Conservation (phyloP, 1,139 yeast species). For the Diutina rugosa region DNA sequence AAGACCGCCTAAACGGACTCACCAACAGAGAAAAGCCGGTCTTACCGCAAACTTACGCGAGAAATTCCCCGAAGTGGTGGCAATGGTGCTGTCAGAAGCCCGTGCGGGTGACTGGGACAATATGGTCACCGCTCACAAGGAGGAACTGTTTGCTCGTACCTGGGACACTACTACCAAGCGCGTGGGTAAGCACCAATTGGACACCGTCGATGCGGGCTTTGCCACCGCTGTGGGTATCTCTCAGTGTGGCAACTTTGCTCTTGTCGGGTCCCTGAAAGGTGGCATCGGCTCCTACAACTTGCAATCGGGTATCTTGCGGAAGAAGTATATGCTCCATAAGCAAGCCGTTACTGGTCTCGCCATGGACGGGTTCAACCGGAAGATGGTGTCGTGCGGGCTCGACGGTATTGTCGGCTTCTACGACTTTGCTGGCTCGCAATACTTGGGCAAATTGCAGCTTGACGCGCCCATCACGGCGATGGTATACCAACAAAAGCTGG, state of each 20-base stretch:
- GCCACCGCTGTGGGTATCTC: slow-evolving; percentile 76
- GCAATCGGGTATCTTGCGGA: slow-evolving; percentile 77
- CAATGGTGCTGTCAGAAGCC: slow-evolving; percentile 62
- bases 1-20: slow-evolving; percentile 36
- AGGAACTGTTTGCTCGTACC: slow-evolving; percentile 73
- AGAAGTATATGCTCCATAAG: slow-evolving; percentile 54
- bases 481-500: slow-evolving; percentile 72
- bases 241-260: slow-evolving; percentile 89
- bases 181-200: slow-evolving; percentile 60
- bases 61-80: slow-evolving; percentile 67
- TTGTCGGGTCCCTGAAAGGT: slow-evolving; percentile 86
- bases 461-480: slow-evolving; percentile 70
- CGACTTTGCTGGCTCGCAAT: slow-evolving; percentile 64
- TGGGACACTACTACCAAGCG: slow-evolving; percentile 83
- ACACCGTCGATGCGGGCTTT: slow-evolving; percentile 67
- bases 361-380: slow-evolving; percentile 79
- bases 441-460: slow-evolving; percentile 54
- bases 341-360: slow-evolving; percentile 76
- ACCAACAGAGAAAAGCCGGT: slow-evolving; percentile 46
- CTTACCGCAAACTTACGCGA: slow-evolving; percentile 35
- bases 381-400: slow-evolving; percentile 75
- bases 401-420: slow-evolving; percentile 87
- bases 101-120: slow-evolving; percentile 94
- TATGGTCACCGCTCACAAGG: slow-evolving; percentile 82
- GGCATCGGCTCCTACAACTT: slow-evolving; percentile 81